Percentiles rank a stretch among this genome's conserved stretches.
These are phyloP conservation scores for Exophiala alcalophila DNA, from an alignment of 2,329 filamentous ascomycete species.

Conservation along the genomic window DNA sequence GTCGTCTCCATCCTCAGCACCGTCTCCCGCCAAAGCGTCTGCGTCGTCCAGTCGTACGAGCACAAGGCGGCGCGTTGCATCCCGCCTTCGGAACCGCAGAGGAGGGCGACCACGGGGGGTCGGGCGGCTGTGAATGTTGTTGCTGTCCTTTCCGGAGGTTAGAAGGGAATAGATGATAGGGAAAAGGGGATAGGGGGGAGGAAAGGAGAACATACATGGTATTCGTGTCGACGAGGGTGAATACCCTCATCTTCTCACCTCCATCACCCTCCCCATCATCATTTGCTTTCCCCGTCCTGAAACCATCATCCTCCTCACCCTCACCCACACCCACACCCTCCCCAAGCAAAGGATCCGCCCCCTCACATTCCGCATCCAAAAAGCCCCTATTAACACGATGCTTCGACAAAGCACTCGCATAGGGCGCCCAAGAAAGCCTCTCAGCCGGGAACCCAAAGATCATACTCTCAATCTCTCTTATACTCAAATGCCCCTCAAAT, in stretches of 20 bases:
- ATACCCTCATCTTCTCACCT: conserved; percentile 33
- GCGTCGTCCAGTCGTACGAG: conserved; percentile 45
- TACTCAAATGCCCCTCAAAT: conserved; percentile 42
- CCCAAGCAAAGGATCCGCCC: conserved; percentile 35
- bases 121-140: conserved; percentile 40
- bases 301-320: conserved; percentile 3
- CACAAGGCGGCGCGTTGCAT: conserved; percentile 48
- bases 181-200: background rate
- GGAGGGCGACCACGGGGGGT: conserved; percentile 43
- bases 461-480: conserved; percentile 39
- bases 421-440: conserved; percentile 39
- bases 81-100: conserved; percentile 47
- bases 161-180: no score
- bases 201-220: conserved; percentile 38
- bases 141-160: no score
- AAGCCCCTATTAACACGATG: conserved; percentile 34
- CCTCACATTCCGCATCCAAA: conserved; percentile 31
- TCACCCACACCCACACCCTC: conserved; percentile 20
- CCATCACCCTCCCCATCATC: no score
- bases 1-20: conserved; percentile 44
- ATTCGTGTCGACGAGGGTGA: conserved; percentile 43
- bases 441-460: conserved; percentile 40
- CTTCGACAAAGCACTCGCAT: conserved; percentile 34
- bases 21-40: conserved; percentile 44
- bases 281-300: no score